Evolutionary conservation across 495 filamentous ascomycete species (phyloP).

Genomic region (Tuber aestivum): DNA sequence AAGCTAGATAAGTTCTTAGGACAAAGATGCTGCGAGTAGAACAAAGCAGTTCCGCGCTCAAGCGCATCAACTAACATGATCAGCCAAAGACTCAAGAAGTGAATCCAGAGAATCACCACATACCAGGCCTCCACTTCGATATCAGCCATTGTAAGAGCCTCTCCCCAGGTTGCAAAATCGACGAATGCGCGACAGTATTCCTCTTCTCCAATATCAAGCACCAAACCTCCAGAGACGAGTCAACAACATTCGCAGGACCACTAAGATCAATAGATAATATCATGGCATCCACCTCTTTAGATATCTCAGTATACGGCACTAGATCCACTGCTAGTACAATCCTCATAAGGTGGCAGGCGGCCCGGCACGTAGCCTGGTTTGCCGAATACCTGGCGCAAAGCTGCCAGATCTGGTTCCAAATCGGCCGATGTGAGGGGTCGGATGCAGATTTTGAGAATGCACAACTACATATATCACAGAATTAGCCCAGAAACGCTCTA

Average conservation of each 20-base stretch:
- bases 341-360: conserved; percentile 71
- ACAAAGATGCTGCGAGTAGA: conserved; percentile 41
- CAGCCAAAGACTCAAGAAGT: conserved; percentile 12
- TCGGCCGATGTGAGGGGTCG: conserved; percentile 15
- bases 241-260: conserved; percentile 71
- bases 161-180: conserved; percentile 58
- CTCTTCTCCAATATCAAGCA: conserved; percentile 55
- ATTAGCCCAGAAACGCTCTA: conserved; percentile 15
- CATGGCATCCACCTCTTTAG: conserved; percentile 61
- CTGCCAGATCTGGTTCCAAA: conserved; percentile 74
- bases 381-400: conserved; percentile 63
- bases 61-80: conserved; percentile 39
- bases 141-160: conserved; percentile 73
- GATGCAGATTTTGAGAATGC: conserved; percentile 47
- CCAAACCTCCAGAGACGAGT: conserved; percentile 73
- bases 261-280: conserved; percentile 69
- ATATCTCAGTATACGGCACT: conserved; percentile 57
- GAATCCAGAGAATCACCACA: conserved; percentile 29
- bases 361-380: conserved; percentile 63
- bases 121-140: conserved; percentile 71
- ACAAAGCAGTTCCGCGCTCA: conserved; percentile 41
- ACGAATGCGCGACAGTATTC: conserved; percentile 58
- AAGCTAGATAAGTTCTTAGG: conserved; percentile 47
- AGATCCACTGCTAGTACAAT: conserved; percentile 59
- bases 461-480: conserved; percentile 45